Conservation (phyloP, 2,329 filamentous ascomycete genomes). For the Penicillium polonicum region DNA sequence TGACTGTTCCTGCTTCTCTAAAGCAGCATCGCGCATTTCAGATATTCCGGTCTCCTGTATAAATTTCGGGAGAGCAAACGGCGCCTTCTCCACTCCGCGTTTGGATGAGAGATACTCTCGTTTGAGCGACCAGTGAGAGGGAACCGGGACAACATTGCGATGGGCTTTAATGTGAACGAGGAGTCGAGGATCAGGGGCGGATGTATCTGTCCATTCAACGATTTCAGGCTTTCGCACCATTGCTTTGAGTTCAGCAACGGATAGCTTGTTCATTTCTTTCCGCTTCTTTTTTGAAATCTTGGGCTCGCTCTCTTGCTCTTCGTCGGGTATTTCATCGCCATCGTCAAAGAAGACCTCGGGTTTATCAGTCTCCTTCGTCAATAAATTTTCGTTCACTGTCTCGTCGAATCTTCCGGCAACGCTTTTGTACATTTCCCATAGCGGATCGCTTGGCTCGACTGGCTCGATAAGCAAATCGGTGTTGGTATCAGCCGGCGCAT, state of each 20-base stretch:
- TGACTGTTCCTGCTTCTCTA: constrained; percentile 93
- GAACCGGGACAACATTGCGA: constrained; percentile 92
- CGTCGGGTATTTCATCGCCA: constrained; percentile 81
- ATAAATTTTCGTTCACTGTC: constrained; percentile 60
- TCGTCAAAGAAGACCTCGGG: constrained; percentile 81
- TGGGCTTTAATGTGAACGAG: constrained; percentile 94
- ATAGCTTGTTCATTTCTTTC: constrained; percentile 87
- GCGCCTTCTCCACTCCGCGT: constrained; percentile 90
- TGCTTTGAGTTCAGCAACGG: constrained; percentile 92
- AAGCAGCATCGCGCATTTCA: constrained; percentile 94
- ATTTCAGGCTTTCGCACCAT: constrained; percentile 87
- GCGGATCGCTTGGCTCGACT: constrained; percentile 68
- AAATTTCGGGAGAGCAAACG: constrained; percentile 90
- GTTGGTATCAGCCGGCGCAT: constrained; percentile 47
- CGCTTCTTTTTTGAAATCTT: constrained; percentile 93
- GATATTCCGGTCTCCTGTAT: constrained; percentile 96
- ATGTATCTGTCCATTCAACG: constrained; percentile 96
- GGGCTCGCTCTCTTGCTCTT: constrained; percentile 60
- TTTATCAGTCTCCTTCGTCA: constrained; percentile 69
- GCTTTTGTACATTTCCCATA: constrained; percentile 79
- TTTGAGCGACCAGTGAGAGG: constrained; percentile 91
- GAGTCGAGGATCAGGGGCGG: constrained; percentile 81
- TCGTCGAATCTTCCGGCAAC: constrained; percentile 79
- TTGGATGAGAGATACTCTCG: constrained; percentile 97
- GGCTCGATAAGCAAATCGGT: constrained; percentile 54